A percentile compares a stretch with the other conserved stretches of the same genome.
phyloP scores from a whole-genome alignment of 2,329 filamentous ascomycete species.

The Microdochium nivale region DNA sequence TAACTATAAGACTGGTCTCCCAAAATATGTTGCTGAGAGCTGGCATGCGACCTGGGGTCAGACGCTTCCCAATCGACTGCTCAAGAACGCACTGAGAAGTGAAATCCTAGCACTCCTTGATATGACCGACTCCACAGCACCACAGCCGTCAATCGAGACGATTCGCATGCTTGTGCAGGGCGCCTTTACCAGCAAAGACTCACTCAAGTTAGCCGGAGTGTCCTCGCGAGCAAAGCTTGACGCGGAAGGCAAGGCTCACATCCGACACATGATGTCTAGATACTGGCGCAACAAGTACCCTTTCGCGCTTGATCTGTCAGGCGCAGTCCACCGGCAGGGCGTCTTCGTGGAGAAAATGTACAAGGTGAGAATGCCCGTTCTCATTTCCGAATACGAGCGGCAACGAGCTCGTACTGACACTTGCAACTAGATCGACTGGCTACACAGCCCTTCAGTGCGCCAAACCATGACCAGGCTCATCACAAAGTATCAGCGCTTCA shows the following conservation, averaged over 20 bases:
- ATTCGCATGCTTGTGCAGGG: slow-evolving; percentile 42
- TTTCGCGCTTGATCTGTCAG: slow-evolving; percentile 57
- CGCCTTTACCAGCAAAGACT: slow-evolving; percentile 25
- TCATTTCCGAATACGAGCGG: not conserved
- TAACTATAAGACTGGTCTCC: slow-evolving; percentile 40
- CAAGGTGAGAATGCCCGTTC: slow-evolving; percentile 21
- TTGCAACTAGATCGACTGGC: slow-evolving; percentile 55
- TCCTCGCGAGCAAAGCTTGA: slow-evolving; percentile 4
- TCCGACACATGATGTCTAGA: slow-evolving; percentile 60
- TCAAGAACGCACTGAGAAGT: slow-evolving; percentile 35
- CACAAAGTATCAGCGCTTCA: slow-evolving; percentile 56
- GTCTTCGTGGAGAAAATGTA: slow-evolving; percentile 67
- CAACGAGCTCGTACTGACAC: not conserved
- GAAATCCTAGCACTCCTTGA: slow-evolving; percentile 31
- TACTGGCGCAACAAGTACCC: slow-evolving; percentile 62
- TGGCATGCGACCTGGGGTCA: slow-evolving; percentile 12
- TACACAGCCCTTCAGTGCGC: slow-evolving; percentile 58
- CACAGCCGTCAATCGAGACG: slow-evolving; percentile 35
- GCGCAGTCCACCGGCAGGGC: slow-evolving; percentile 58
- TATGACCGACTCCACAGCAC: slow-evolving; percentile 5
- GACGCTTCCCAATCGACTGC: slow-evolving; percentile 49
- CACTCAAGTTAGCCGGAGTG: slow-evolving; percentile 31
- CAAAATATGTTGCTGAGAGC: slow-evolving; percentile 17
- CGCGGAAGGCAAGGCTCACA: slow-evolving; percentile 28
- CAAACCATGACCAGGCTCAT: slow-evolving; percentile 58